phyloP scores from a whole-genome alignment of 108 stramenopile genomes.

The Ochromonas danica region DNA sequence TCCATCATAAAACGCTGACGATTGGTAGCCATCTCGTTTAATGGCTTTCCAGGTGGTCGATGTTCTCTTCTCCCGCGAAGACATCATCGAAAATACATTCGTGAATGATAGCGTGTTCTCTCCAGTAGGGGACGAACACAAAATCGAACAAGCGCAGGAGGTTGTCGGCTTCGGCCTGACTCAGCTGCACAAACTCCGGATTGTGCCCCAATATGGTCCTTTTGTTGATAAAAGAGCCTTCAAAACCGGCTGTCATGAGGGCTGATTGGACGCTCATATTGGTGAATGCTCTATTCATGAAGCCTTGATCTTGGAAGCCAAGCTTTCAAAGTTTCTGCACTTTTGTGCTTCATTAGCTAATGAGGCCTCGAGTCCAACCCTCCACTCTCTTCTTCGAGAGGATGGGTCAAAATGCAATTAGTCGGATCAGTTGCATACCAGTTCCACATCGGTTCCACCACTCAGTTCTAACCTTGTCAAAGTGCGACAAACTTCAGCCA shows the following conservation, averaged over 20 bases:
- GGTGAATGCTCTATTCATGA: background rate
- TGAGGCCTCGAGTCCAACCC: background rate
- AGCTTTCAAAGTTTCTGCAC: background rate
- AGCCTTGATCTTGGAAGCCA: background rate
- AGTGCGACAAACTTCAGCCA: background rate
- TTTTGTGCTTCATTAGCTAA: background rate
- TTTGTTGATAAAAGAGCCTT: conserved; percentile 1
- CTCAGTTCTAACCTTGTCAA: background rate
- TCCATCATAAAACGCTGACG: background rate
- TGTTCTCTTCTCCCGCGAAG: background rate
- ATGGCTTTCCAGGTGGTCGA: conserved; percentile 1
- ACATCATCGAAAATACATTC: conserved; percentile 2
- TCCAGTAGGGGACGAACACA: background rate
- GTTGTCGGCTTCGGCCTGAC: background rate
- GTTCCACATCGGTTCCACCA: too few species aligned
- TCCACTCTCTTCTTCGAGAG: background rate
- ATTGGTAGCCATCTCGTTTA: background rate
- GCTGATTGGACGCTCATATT: background rate
- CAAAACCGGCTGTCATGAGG: background rate
- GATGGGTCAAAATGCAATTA: too few species aligned
- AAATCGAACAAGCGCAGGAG: background rate
- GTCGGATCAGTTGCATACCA: background rate
- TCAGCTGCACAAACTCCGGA: background rate
- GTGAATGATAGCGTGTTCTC: background rate
- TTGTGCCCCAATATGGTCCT: background rate